phyloP scores from a whole-genome alignment of 306 rosid genomes.

The Fragaria vesca region DNA sequence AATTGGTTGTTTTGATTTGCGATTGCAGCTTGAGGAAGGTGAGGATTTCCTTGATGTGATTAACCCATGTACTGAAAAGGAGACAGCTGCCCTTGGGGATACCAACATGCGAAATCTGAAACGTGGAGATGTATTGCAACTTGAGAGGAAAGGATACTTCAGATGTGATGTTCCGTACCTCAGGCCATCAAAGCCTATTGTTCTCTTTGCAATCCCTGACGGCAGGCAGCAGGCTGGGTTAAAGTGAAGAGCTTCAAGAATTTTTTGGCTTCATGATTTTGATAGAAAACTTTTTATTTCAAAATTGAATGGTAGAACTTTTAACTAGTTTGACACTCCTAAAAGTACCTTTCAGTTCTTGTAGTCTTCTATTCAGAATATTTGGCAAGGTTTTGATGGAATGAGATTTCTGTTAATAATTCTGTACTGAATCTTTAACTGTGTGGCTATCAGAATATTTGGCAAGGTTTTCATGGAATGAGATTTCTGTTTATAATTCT shows the following conservation, averaged over 20 bases:
- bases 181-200: constrained; percentile 65
- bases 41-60: constrained; percentile 76
- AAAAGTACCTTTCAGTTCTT: neutral
- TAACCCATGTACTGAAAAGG: constrained; percentile 78
- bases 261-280: neutral
- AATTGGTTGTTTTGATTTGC: constrained; percentile 9
- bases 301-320: neutral
- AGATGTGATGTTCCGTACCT: constrained; percentile 78
- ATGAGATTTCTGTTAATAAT: neutral
- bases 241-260: constrained; percentile 34
- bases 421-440: neutral
- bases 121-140: constrained; percentile 77
- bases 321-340: neutral
- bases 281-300: neutral
- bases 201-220: constrained; percentile 76
- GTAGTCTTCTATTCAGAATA: neutral
- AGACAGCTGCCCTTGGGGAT: constrained; percentile 74
- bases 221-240: constrained; percentile 67
- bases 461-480: neutral
- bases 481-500: neutral
- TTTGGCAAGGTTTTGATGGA: neutral
- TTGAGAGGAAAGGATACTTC: constrained; percentile 94
- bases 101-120: constrained; percentile 74
- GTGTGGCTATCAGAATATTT: neutral
- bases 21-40: constrained; percentile 84